Conservation (phyloP, 2,329 filamentous ascomycete species). For the Trichoderma sp. region DNA sequence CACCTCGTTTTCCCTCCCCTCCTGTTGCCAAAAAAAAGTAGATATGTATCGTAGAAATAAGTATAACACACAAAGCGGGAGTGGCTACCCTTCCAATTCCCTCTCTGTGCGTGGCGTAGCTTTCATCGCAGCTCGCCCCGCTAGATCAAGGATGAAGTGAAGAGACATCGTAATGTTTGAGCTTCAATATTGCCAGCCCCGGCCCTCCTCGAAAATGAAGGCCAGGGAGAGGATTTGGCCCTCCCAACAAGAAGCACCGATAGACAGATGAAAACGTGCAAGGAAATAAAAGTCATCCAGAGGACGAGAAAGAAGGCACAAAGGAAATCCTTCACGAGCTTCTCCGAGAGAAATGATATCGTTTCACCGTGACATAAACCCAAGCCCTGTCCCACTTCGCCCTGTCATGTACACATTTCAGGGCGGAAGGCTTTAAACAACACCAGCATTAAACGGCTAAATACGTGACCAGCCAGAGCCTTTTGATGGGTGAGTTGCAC, state of each 20-base stretch:
- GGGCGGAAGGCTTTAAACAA: not conserved
- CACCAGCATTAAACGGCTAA: not conserved
- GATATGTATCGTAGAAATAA: slow-evolving; percentile 18
- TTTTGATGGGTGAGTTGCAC: not conserved
- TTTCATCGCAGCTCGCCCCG: not conserved
- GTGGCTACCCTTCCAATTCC: slow-evolving; percentile 1
- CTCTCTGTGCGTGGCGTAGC: not conserved
- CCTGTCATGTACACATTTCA: not conserved
- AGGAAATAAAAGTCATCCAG: slow-evolving; percentile 1
- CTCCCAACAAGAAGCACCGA: slow-evolving; percentile 16
- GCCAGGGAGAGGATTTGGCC: slow-evolving; percentile 14
- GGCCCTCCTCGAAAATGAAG: not conserved
- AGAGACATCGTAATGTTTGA: slow-evolving; percentile 11
- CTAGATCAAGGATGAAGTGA: slow-evolving; percentile 6
- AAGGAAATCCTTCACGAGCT: not conserved
- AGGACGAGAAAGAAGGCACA: not conserved
- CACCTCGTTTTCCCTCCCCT: slow-evolving; percentile 9
- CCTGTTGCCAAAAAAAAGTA: not conserved
- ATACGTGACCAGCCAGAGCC: not conserved
- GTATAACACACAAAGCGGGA: slow-evolving; percentile 7
- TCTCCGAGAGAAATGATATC: not conserved
- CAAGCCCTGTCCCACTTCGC: not conserved
- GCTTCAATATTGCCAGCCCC: slow-evolving; percentile 16
- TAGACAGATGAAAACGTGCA: not conserved
- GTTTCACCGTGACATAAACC: slow-evolving; percentile 7